Evolutionary conservation across 2,329 filamentous ascomycete species (phyloP).

Genomic region (Fusarium austroafricanum): DNA sequence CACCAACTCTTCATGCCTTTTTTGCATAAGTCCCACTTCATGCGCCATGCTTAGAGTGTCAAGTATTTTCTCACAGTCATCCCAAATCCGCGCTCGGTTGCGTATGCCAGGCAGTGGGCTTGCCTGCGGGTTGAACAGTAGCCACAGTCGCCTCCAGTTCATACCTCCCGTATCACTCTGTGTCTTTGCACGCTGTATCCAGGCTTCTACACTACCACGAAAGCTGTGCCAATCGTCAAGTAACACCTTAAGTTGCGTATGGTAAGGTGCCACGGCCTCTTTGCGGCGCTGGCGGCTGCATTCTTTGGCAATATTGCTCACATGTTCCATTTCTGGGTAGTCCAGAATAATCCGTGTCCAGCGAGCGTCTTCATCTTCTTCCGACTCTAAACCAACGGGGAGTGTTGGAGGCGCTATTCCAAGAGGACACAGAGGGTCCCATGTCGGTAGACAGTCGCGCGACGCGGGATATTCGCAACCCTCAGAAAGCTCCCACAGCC

Average conservation of each 20-base stretch:
- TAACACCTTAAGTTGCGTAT: rapidly evolving
- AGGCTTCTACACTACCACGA: not conserved
- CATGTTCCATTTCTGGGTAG: not conserved
- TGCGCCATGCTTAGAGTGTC: not conserved
- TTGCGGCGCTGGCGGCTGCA: not conserved
- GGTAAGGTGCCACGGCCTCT: not conserved
- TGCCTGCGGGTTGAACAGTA: not conserved
- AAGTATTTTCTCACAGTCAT: not conserved
- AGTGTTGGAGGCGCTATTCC: not conserved
- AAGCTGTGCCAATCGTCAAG: not conserved
- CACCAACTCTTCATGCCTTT: not conserved
- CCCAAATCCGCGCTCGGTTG: conserved; percentile 3
- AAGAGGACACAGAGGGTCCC: conserved; percentile 8
- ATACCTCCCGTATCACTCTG: rapidly evolving
- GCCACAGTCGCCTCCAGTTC: conserved; percentile 2
- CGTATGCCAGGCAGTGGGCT: not conserved
- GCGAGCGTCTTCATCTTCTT: rapidly evolving
- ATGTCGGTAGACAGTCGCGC: not conserved
- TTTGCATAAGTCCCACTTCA: not conserved
- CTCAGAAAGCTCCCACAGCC: not conserved
- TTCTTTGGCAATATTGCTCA: rapidly evolving
- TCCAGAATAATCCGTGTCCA: not conserved
- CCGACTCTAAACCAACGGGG: not conserved
- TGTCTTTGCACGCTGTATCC: not conserved
- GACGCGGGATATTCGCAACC: not conserved